These are phyloP conservation scores for Neospermospora avenae DNA, from an alignment of 2,329 filamentous ascomycete species.

Conservation along the genomic window DNA sequence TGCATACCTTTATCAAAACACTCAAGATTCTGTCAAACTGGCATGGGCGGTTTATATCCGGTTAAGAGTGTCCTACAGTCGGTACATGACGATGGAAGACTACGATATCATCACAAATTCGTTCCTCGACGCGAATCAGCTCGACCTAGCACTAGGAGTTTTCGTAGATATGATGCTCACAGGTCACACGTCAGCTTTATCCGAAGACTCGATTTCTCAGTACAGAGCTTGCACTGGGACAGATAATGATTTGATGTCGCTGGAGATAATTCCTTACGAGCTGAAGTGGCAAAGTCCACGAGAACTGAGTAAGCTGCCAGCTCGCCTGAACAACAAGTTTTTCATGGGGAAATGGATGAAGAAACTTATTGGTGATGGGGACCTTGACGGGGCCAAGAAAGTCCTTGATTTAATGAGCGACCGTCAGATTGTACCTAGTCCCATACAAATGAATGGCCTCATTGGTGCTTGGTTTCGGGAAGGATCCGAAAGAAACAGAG, in stretches of 20 bases:
- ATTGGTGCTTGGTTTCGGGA: slow-evolving; percentile 74
- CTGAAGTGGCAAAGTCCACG: slow-evolving; percentile 34
- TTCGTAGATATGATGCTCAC: slow-evolving; percentile 83
- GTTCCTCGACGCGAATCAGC: slow-evolving; percentile 64
- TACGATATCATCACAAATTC: slow-evolving; percentile 72
- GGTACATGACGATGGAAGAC: slow-evolving; percentile 64
- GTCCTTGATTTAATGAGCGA: slow-evolving; percentile 75
- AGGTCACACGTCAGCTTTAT: slow-evolving; percentile 9
- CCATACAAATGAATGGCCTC: slow-evolving; percentile 78
- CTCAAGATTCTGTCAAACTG: slow-evolving; percentile 46
- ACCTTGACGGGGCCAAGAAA: slow-evolving; percentile 66
- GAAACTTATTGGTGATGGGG: slow-evolving; percentile 69
- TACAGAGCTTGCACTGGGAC: slow-evolving; percentile 18
- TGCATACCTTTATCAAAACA: slow-evolving; percentile 51
- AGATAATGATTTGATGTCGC: slow-evolving; percentile 12
- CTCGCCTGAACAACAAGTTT: slow-evolving; percentile 64
- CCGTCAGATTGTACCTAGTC: slow-evolving; percentile 62
- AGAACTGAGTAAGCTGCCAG: slow-evolving; percentile 48
- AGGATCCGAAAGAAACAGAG: slow-evolving; percentile 49
- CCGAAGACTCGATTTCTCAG: slow-evolving; percentile 26
- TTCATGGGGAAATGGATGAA: slow-evolving; percentile 90
- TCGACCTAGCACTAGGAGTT: slow-evolving; percentile 66
- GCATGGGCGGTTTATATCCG: slow-evolving; percentile 68
- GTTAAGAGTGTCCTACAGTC: slow-evolving; percentile 58
- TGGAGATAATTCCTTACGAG: slow-evolving; percentile 30